Evolutionary conservation across 768 basidiomycete genomes (phyloP), one percentile per base, ranked within the genome.

Genomic region (Scleroderma citrinum): DNA sequence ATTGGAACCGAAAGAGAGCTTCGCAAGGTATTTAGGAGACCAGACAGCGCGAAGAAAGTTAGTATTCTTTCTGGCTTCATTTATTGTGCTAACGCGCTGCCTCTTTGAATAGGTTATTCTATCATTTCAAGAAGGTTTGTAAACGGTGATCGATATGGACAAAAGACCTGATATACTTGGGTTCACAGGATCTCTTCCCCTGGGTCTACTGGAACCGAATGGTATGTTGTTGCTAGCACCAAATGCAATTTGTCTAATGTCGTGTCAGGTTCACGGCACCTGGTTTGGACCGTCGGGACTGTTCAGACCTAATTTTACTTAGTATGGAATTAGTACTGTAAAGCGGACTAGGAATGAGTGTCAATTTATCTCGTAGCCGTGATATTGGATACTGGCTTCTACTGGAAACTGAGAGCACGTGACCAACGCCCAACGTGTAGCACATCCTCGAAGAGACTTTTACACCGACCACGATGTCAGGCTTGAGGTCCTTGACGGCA

Each of bases 1-100:
- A 14, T 69, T 85, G 1, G 79, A 84, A 60, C 89, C 92, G 1
- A 84, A 92, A 57, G 95, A 98, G 69, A 79, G 88, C 0, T 98
- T 99, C 60, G 69, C 76, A 14, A 60, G 66, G 3, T 69, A 77
- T 57, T 68, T 92, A 20, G 79, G 79, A 29, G 82, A 95, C 62
- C 93, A 96, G 69, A 65, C 72, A n/a, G 81, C 77, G 51, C 85
- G 84, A 32, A 77, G 84, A 59, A 76, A 84, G 90, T 87, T 52
- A 51, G 76, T 68, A 4, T 31, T 30, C 23, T 31, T 24, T 40
- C 13, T 31, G 30, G 34, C 38, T 38, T 11, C 2, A 51, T 35
- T 45, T 26, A 17, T 39, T 42, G 24, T 26, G 43, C 42, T 60
- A 21, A 58, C 41, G 16, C 35, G 47, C 44, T 41, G 19, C 16